Base-by-base conservation (phyloP, 192 early-diverging fungal species). In the Podila epicladia region DNA sequence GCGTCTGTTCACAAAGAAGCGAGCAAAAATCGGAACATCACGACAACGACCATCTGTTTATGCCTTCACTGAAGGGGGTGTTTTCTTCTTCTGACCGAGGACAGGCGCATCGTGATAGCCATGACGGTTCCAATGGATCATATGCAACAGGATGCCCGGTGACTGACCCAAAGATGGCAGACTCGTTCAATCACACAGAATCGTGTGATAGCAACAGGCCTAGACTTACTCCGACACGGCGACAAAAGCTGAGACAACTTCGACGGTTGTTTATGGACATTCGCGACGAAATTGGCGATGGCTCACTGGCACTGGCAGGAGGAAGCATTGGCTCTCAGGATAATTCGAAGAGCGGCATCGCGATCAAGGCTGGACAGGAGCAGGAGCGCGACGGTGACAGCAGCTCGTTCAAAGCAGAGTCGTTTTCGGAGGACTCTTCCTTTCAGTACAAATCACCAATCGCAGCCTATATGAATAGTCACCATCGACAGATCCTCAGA, bases 241-340 rank as follows among this genome's bases (percentile, higher is more conserved):
- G 67, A 9, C 77, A 80, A 48, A 80, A 80, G 58, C 67, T 80
- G 41, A 29, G 61, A 28, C 77, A 80, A 17, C 66, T 80, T 8
- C 59, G 77, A n/a, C 65, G 71, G 35, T 45, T 80, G 24, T 80
- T 80, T 50, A 80, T 80, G 77, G 71, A 80, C n/a, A 80, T 80
- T 12, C 77, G 71, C 4, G 48, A 17, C 32, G 77, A 80, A 41
- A 80, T 80, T 61, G 77, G 77, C 9, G 77, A 73, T 15, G 71
- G 71, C 0, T 41, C 50, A 5, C 58, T 24, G 22, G 41, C 70
- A 11, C 49, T 65, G 4, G 71, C 48, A 29, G 64, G 41, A 22
- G 3, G 59, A 38, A n/a, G 31, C 0, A 12, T 59, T 0, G 69
- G 62, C 8, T 37, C 22, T 20, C 38, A 41, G 9, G 57, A 62